A percentile compares a stretch with the other conserved stretches of the same genome.
Conservation (phyloP, 2,329 filamentous ascomycete genomes). For the Penicillium sp. region DNA sequence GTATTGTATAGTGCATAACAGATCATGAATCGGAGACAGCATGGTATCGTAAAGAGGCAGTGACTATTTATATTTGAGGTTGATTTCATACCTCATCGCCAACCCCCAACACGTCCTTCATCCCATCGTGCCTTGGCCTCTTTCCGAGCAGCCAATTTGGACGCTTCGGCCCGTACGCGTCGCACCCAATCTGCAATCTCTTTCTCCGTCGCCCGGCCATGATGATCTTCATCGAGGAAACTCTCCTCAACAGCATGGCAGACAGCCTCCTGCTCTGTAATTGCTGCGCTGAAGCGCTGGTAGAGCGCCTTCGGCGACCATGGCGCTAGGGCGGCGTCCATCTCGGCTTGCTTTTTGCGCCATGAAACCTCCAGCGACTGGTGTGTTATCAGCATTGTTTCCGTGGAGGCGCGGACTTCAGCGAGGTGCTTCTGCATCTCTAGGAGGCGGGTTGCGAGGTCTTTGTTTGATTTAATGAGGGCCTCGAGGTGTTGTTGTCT, state of each 20-base stretch:
- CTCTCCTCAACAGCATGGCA: slow-evolving; percentile 87
- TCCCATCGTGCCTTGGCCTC: slow-evolving; percentile 95
- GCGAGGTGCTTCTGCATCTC: slow-evolving; percentile 49
- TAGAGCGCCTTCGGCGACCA: slow-evolving; percentile 88
- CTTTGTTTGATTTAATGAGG: slow-evolving; percentile 68
- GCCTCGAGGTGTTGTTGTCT: slow-evolving; percentile 64
- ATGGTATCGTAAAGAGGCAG: slow-evolving; percentile 7
- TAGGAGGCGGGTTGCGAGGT: slow-evolving; percentile 56
- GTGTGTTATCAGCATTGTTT: slow-evolving; percentile 77
- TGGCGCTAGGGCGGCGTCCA: slow-evolving; percentile 78
- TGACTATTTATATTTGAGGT: background rate
- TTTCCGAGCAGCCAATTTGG: slow-evolving; percentile 72
- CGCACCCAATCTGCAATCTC: slow-evolving; percentile 84
- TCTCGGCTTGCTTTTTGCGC: slow-evolving; percentile 81
- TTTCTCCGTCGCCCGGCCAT: slow-evolving; percentile 65
- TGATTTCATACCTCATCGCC: slow-evolving; percentile 58
- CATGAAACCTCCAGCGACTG: slow-evolving; percentile 90
- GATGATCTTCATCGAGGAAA: slow-evolving; percentile 67
- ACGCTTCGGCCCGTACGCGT: slow-evolving; percentile 75
- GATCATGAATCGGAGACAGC: slow-evolving; percentile 4
- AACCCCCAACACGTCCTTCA: slow-evolving; percentile 89
- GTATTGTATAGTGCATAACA: background rate
- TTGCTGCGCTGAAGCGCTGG: slow-evolving; percentile 70
- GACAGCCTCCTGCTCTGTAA: slow-evolving; percentile 78
- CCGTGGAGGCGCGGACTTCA: slow-evolving; percentile 62